Evolutionary conservation across 768 basidiomycete species (phyloP).

Genomic region (Cytidiella melzeri): DNA sequence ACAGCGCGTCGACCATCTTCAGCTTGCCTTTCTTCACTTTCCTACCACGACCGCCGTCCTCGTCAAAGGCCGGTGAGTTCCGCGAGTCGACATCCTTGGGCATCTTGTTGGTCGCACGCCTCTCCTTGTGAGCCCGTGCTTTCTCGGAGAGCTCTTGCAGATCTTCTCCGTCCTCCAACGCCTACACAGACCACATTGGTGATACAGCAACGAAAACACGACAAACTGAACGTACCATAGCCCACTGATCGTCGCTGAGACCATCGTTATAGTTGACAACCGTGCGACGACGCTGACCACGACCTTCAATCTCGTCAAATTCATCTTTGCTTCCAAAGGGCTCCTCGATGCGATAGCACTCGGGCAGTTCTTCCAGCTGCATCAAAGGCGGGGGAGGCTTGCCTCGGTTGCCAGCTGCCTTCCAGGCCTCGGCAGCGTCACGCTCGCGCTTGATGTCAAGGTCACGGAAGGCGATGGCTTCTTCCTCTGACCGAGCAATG

Average conservation of each 20-base stretch:
- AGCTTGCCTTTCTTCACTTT: constrained; percentile 54
- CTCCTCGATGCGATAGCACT: constrained; percentile 83
- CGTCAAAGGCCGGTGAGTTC: constrained; percentile 19
- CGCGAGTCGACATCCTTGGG: constrained; percentile 45
- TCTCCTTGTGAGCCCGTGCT: constrained; percentile 57
- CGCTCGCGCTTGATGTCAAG: constrained; percentile 81
- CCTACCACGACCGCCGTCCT: constrained; percentile 39
- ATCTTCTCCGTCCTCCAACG: constrained; percentile 79
- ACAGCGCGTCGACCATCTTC: constrained; percentile 37
- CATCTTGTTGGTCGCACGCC: constrained; percentile 53
- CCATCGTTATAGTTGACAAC: constrained; percentile 92
- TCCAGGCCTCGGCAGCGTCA: constrained; percentile 60
- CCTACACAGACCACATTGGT: too few species aligned
- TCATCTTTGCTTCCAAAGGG: constrained; percentile 68
- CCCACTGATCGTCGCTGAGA: constrained; percentile 90
- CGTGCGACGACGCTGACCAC: constrained; percentile 79
- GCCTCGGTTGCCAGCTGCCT: constrained; percentile 65
- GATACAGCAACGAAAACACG: neutral
- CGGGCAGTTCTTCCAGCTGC: constrained; percentile 83
- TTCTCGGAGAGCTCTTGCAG: constrained; percentile 66
- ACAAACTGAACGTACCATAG: constrained; percentile 48
- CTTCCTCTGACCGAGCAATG: constrained; percentile 80
- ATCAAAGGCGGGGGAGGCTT: constrained; percentile 75
- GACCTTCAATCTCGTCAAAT: constrained; percentile 60
- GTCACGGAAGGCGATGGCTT: constrained; percentile 66